Percentiles rank a stretch among this genome's conserved stretches.
phyloP scores from a whole-genome alignment of 768 basidiomycete genomes.

The Candolleomyces aberdarensis region DNA sequence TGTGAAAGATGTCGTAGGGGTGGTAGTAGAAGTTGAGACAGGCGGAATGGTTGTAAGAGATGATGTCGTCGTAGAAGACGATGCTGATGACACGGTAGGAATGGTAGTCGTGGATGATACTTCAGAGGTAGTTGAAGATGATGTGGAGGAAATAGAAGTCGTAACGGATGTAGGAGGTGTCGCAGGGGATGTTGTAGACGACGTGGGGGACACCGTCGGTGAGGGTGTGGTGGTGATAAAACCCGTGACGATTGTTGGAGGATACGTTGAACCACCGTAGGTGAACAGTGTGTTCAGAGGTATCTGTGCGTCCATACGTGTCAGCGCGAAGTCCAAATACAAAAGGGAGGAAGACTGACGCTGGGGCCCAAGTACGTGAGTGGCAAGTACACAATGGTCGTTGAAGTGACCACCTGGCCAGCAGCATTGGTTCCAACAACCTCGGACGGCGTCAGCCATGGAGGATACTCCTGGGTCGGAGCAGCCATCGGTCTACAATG shows the following conservation, averaged over 20 bases:
- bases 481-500: slow-evolving; percentile 42
- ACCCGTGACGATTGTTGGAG: slow-evolving; percentile 35
- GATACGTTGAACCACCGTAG: slow-evolving; percentile 71
- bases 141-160: slow-evolving; percentile 23
- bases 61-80: slow-evolving; percentile 14
- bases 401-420: slow-evolving; percentile 55
- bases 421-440: slow-evolving; percentile 49
- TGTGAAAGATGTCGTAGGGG: slow-evolving; percentile 11
- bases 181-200: slow-evolving; percentile 24
- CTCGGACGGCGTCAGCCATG: slow-evolving; percentile 66
- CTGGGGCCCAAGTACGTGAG: slow-evolving; percentile 82
- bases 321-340: background rate
- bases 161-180: slow-evolving; percentile 28
- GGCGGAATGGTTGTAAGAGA: slow-evolving; percentile 9
- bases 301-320: slow-evolving; percentile 45
- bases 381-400: slow-evolving; percentile 58
- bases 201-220: slow-evolving; percentile 19
- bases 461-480: slow-evolving; percentile 64
- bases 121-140: slow-evolving; percentile 15
- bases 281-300: slow-evolving; percentile 71
- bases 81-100: slow-evolving; percentile 25
- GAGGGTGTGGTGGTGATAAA: slow-evolving; percentile 22
- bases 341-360: slow-evolving; percentile 44
- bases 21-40: slow-evolving; percentile 16
- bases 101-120: slow-evolving; percentile 15